Evolutionary conservation across 768 basidiomycete genomes (phyloP), one percentile per base, ranked within the genome.

Genomic region (Tulasnella sp.): DNA sequence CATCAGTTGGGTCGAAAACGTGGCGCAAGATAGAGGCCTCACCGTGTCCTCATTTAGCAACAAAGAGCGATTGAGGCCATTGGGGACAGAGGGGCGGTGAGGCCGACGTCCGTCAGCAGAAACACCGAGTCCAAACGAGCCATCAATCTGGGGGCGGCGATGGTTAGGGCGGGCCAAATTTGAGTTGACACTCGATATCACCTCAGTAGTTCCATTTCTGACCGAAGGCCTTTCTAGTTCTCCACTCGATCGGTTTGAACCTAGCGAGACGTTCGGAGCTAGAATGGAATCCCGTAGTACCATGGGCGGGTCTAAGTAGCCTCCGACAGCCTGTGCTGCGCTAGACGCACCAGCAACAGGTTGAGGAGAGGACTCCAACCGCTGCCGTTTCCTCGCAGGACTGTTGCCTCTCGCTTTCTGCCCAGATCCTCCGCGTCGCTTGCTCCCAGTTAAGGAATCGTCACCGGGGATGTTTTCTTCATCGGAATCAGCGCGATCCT

Each of bases 251-350:
- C 73, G 73, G 39, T 74, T 74, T 40, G 38, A 39, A 46, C 73
- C 39, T 40, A 40, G 73, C 38, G 73, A 46, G 21, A 42, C 78
- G 46, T 74, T 79, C 8, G 78, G 46, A 72, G 71, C 27, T 34
- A 74, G 38, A 21, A 71, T 31, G 18, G 40, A 79, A 42, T 79
- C 73, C 56, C 56, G 31, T 40, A 79, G 71, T 27, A 77, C 76
- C 52, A 44, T 44, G 19, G 78, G 78, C 27, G 78, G 78, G 44
- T 79, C 78, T 18, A 79, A 56, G 71, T 79, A 79, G 27, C 78
- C 78, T 9, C 78, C 78, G 36, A 58, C 27, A 39, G 7, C 40
- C 24, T 74, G 42, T 34, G n/a, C 16, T 8, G 44, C 34, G 38
- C 27, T 24, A 27, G 42, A 44, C 14, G 44, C 44, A 44, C 71